These are phyloP conservation scores for Trichophyton rubrum DNA, from an alignment of 2,329 filamentous ascomycete genomes.

Conservation along the genomic window DNA sequence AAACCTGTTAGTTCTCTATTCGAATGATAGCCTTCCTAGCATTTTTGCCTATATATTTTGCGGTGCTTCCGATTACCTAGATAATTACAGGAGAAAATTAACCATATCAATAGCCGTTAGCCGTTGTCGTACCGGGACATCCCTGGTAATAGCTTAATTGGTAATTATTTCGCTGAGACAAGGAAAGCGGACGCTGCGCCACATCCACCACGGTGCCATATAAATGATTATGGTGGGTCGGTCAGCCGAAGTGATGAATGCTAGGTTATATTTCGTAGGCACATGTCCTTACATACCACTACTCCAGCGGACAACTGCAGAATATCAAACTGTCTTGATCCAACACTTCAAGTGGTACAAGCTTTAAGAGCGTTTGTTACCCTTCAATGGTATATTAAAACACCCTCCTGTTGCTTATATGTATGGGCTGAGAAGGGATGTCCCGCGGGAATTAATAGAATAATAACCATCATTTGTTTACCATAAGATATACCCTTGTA, in stretches of 20 bases:
- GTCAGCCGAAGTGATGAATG: neutral
- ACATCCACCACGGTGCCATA: neutral
- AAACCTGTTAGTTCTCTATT: neutral
- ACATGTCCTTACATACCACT: neutral
- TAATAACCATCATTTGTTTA: neutral
- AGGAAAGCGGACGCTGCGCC: neutral
- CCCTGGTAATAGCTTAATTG: neutral
- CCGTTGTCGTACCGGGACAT: neutral
- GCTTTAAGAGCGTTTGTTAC: neutral
- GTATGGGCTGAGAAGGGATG: neutral
- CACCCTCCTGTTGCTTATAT: neutral
- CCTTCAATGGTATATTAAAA: neutral
- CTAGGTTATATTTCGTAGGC: neutral
- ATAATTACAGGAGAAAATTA: neutral
- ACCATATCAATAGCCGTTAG: neutral
- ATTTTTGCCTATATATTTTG: neutral
- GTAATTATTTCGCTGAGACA: neutral
- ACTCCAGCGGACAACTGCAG: neutral
- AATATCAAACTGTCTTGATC: neutral
- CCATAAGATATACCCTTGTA: slow-evolving; percentile 50
- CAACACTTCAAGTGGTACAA: neutral
- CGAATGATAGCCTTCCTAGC: neutral
- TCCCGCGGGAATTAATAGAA: neutral
- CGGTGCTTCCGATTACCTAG: neutral
- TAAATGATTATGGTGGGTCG: neutral